Conservation (phyloP, 2,329 filamentous ascomycete genomes). For the Alternaria angustiovoidea region DNA sequence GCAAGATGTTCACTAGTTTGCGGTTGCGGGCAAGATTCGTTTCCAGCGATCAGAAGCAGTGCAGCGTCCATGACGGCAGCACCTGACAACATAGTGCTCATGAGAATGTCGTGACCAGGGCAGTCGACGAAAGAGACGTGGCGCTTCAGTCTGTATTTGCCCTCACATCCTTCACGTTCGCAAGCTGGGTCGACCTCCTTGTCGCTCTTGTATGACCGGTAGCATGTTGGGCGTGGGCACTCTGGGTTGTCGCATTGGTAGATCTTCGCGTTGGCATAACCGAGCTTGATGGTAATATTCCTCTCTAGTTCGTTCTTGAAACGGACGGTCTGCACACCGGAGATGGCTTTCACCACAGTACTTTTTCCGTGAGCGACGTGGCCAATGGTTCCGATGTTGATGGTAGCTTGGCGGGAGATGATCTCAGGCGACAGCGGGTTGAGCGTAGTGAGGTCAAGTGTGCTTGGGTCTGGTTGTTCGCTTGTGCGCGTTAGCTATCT, state of each 20-base stretch:
- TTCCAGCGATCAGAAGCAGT: constrained; percentile 93
- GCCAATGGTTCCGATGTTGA: constrained; percentile 98
- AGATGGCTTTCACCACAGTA: constrained; percentile 98
- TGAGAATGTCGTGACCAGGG: constrained; percentile 99
- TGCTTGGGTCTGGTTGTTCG: constrained; percentile 90
- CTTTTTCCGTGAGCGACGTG: constrained; percentile 99
- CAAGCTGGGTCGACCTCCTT: constrained; percentile 98
- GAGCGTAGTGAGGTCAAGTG: constrained; percentile 81
- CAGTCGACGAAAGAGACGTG: constrained; percentile 87
- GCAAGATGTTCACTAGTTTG: constrained; percentile 99
- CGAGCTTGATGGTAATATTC: constrained; percentile 99
- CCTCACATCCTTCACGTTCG: constrained; percentile 88
- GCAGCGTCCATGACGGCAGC: constrained; percentile 99
- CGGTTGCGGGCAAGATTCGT: constrained; percentile 97
- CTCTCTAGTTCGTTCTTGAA: constrained; percentile 99
- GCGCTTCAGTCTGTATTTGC: constrained; percentile 82
- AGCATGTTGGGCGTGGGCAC: constrained; percentile 94
- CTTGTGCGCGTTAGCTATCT: constrained; percentile 36
- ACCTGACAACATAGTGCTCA: constrained; percentile 99
- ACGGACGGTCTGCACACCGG: constrained; percentile 96
- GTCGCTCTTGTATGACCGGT: constrained; percentile 96
- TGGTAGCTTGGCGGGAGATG: constrained; percentile 96
- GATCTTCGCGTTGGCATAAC: constrained; percentile 99
- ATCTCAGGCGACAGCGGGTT: constrained; percentile 93
- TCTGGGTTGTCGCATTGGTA: constrained; percentile 95